Evolutionary conservation across 129 eudicot genomes (phyloP).

Genomic region (Flaveria robusta): DNA sequence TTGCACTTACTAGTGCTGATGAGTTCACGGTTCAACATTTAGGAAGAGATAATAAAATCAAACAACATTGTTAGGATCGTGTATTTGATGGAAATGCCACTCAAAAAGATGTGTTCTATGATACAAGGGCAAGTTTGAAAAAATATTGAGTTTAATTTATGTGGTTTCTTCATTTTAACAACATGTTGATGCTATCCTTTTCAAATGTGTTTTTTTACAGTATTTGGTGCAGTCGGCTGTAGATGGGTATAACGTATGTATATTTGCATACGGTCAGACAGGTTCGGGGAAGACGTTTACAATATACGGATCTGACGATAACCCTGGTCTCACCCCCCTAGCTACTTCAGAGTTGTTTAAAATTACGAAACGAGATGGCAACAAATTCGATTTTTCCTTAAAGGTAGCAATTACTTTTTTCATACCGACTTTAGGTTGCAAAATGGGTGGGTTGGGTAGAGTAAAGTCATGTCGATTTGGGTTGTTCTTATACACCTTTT

Average conservation of each 20-base stretch:
- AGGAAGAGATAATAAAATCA: constrained; percentile 79
- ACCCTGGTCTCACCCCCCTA: constrained; percentile 92
- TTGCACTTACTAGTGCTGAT: constrained; percentile 57
- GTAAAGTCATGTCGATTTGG: not conserved
- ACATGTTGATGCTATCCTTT: not conserved
- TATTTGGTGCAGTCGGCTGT: constrained; percentile 95
- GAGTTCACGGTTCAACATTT: constrained; percentile 90
- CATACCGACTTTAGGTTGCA: not conserved
- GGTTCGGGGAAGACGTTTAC: constrained; percentile 97
- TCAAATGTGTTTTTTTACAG: constrained; percentile 43
- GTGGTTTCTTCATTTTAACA: not conserved
- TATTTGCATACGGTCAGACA: constrained; percentile 98
- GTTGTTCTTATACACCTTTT: not conserved
- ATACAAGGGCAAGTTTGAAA: constrained; percentile 65
- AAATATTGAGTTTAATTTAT: not conserved
- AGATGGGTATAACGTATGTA: constrained; percentile 92
- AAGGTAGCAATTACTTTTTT: constrained; percentile 54
- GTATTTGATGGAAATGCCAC: constrained; percentile 80
- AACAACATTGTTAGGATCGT: constrained; percentile 82
- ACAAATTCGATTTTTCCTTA: constrained; percentile 70
- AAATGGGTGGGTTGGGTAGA: not conserved
- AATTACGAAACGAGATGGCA: constrained; percentile 62
- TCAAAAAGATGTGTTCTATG: constrained; percentile 85
- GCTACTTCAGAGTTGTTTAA: constrained; percentile 86
- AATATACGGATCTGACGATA: constrained; percentile 75